A percentile compares a stretch with the other conserved stretches of the same genome.
These are phyloP conservation scores for Aspergillus carlsbadensis DNA, from an alignment of 495 filamentous ascomycete genomes.

Conservation along the genomic window DNA sequence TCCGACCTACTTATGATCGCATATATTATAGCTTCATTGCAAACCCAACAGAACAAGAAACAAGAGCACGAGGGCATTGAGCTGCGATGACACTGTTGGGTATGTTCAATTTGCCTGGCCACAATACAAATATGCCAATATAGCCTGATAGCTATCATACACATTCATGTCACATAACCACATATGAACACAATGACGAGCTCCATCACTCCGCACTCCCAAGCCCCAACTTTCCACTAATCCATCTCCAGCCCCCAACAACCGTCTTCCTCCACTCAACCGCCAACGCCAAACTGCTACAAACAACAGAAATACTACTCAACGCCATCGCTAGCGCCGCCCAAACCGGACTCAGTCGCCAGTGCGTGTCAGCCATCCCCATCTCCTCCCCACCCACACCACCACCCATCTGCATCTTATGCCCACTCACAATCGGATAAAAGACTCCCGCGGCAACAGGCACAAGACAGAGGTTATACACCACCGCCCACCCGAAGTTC, in stretches of 20 bases:
- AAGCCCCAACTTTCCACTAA: conserved; percentile 1
- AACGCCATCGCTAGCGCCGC: conserved; percentile 83
- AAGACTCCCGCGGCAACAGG: conserved; percentile 81
- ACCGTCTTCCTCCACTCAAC: conserved; percentile 33
- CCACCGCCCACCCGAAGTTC: conserved; percentile 87
- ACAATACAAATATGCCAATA: no score
- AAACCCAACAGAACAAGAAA: no score
- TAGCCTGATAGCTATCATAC: background rate
- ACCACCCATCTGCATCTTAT: conserved; percentile 38
- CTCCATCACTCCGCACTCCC: no score
- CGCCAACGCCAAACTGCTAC: conserved; percentile 68
- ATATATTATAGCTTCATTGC: no score
- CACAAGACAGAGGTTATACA: conserved; percentile 79
- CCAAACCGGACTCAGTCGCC: conserved; percentile 76
- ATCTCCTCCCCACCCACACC: conserved; percentile 23
- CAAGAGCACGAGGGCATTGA: no score
- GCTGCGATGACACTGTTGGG: no score
- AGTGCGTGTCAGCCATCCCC: conserved; percentile 34
- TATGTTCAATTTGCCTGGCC: no score
- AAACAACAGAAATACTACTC: conserved; percentile 78
- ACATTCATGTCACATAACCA: no score
- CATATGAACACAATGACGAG: no score
- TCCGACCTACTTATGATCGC: no score
- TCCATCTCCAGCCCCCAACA: conserved; percentile 20
- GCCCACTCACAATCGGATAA: conserved; percentile 61